phyloP scores from a whole-genome alignment of 2,329 filamentous ascomycete species.

The Fusarium mundagurra region DNA sequence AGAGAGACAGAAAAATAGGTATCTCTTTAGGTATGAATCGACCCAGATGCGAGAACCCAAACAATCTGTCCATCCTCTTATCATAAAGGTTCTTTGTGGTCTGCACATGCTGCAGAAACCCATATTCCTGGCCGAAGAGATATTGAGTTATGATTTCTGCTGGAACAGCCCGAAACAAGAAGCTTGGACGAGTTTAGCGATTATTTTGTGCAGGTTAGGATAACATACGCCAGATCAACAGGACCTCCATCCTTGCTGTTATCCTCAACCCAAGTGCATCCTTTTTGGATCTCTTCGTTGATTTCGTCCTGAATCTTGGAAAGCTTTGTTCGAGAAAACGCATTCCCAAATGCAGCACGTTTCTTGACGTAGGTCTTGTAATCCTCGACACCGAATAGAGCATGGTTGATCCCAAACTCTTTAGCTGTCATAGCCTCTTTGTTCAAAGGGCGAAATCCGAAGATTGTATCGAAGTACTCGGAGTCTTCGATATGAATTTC shows the following conservation, averaged over 20 bases:
- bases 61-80: not conserved
- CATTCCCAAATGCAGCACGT: not conserved
- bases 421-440: slow-evolving; percentile 12
- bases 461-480: slow-evolving; percentile 1
- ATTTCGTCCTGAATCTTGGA: not conserved
- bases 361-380: not conserved
- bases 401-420: slow-evolving; percentile 3
- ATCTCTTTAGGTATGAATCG: slow-evolving; percentile 1
- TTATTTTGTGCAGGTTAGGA: fast-evolving
- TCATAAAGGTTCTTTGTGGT: not conserved
- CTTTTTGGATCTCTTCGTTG: not conserved
- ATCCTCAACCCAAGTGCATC: not conserved
- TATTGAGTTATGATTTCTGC: slow-evolving; percentile 4
- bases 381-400: not conserved
- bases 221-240: not conserved
- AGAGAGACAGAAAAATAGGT: not conserved
- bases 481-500: slow-evolving; percentile 8
- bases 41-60: not conserved
- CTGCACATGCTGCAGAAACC: not conserved
- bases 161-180: not conserved
- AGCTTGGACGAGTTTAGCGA: not conserved
- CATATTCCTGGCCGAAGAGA: not conserved
- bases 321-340: not conserved
- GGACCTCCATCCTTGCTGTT: not conserved
- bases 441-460: slow-evolving; percentile 4